phyloP scores from a whole-genome alignment of 2,329 filamentous ascomycete species.

The Colletotrichum kahawae region DNA sequence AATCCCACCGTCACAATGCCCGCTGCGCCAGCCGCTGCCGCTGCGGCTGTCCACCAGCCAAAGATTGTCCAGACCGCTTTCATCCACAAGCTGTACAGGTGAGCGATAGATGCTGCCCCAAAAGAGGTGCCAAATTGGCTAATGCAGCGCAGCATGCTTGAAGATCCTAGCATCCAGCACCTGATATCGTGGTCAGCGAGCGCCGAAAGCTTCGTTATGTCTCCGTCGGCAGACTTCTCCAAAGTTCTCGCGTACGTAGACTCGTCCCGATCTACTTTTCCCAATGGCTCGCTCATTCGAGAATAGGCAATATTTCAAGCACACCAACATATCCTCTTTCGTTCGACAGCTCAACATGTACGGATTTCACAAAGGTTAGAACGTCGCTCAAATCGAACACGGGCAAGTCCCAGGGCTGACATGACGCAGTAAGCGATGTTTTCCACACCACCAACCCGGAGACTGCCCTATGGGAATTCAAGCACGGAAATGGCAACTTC shows the following conservation, averaged over 20 bases:
- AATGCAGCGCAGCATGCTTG: conserved; percentile 77
- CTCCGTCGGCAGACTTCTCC: conserved; percentile 94
- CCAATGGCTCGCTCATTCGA: neutral
- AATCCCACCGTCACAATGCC: conserved; percentile 49
- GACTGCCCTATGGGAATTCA: conserved; percentile 97
- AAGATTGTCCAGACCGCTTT: conserved; percentile 99
- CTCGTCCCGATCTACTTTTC: neutral
- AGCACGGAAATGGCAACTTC: conserved; percentile 96
- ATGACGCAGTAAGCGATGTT: conserved; percentile 85
- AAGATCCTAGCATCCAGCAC: conserved; percentile 91
- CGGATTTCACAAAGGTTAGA: conserved; percentile 93
- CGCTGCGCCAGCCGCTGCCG: conserved; percentile 60
- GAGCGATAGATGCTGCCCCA: conserved; percentile 36
- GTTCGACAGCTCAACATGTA: conserved; percentile 99
- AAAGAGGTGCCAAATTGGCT: neutral
- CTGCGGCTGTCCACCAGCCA: conserved; percentile 83
- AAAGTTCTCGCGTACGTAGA: conserved; percentile 90
- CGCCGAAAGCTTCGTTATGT: conserved; percentile 99
- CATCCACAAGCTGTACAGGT: conserved; percentile 99
- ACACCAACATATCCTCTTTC: conserved; percentile 98
- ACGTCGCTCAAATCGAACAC: neutral
- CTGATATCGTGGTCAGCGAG: conserved; percentile 95
- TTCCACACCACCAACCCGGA: conserved; percentile 96
- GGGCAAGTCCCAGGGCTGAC: neutral
- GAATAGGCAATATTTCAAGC: conserved; percentile 94